These are phyloP conservation scores for Aureobasidium sp. DNA, from an alignment of 2,329 filamentous ascomycete species.

Conservation along the genomic window DNA sequence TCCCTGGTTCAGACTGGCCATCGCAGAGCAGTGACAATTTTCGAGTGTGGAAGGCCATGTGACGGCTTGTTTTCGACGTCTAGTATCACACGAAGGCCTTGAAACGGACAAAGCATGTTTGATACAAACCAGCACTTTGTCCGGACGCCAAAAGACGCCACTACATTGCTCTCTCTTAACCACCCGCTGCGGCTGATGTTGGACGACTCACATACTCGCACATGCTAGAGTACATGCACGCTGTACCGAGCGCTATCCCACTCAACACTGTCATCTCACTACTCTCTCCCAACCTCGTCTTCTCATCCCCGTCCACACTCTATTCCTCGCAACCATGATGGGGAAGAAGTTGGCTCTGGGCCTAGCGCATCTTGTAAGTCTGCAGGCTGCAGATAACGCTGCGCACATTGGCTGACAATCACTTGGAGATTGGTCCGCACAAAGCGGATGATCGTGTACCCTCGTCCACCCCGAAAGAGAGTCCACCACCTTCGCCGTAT, in stretches of 20 bases:
- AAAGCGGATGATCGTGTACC: neutral
- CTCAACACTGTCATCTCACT: neutral
- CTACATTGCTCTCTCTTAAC: neutral
- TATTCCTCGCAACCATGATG: neutral
- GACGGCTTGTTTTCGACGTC: neutral
- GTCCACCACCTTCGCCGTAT: slow-evolving; percentile 31
- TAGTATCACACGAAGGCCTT: neutral
- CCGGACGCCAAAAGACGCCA: neutral
- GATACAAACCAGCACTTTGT: neutral
- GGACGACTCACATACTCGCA: neutral
- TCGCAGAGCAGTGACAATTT: neutral
- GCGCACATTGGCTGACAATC: neutral
- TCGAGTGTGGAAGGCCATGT: neutral
- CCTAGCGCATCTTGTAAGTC: slow-evolving; percentile 5
- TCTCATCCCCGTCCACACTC: neutral
- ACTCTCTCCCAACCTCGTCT: neutral
- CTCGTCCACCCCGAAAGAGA: slow-evolving; percentile 10
- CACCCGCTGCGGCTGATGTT: slow-evolving; percentile 1
- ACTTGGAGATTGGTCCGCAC: slow-evolving; percentile 3
- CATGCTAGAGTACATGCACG: neutral
- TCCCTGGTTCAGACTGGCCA: neutral
- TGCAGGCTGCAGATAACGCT: neutral
- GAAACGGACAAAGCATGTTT: neutral
- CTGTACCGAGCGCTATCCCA: neutral
- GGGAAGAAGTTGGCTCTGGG: slow-evolving; percentile 5